phyloP scores from a whole-genome alignment of 176 grass and related monocot genomes.

The sorghum (Sorghum bicolor) region DNA sequence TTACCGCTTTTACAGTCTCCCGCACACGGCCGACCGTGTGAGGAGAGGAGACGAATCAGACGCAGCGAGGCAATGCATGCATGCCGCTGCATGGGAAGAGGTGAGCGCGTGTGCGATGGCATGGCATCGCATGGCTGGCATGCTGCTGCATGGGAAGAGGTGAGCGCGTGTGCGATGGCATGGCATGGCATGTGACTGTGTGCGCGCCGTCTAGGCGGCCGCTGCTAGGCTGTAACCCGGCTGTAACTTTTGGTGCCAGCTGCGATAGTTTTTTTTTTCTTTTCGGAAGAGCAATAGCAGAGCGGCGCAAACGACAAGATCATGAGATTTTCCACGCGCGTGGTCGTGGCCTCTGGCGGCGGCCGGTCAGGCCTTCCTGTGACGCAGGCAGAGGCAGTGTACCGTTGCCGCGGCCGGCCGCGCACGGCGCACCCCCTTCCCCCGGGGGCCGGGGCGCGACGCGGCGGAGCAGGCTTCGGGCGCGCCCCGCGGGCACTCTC shows the following conservation, averaged over 20 bases:
- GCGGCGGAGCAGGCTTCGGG: neutral
- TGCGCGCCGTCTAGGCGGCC: neutral
- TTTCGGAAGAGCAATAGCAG: neutral
- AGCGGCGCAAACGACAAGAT: conserved; percentile 18
- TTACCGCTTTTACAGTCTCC: neutral
- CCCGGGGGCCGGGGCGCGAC: neutral
- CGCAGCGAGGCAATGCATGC: neutral
- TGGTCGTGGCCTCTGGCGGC: neutral
- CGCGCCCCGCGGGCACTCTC: neutral
- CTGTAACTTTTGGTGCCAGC: conserved; percentile 37
- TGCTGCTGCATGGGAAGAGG: neutral
- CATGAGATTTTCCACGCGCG: neutral
- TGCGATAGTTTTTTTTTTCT: neutral
- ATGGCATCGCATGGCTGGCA: neutral
- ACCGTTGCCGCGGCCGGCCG: conserved; percentile 5
- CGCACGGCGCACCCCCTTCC: neutral
- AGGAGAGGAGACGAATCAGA: conserved; percentile 16
- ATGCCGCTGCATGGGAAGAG: neutral
- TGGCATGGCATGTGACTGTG: neutral
- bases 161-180: neutral
- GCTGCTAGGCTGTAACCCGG: conserved; percentile 6
- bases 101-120: neutral
- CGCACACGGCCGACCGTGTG: neutral
- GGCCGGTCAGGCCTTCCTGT: neutral
- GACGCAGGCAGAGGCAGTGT: neutral